phyloP scores from a whole-genome alignment of 768 basidiomycete species.

The Leucosporidium creatinivorum region DNA sequence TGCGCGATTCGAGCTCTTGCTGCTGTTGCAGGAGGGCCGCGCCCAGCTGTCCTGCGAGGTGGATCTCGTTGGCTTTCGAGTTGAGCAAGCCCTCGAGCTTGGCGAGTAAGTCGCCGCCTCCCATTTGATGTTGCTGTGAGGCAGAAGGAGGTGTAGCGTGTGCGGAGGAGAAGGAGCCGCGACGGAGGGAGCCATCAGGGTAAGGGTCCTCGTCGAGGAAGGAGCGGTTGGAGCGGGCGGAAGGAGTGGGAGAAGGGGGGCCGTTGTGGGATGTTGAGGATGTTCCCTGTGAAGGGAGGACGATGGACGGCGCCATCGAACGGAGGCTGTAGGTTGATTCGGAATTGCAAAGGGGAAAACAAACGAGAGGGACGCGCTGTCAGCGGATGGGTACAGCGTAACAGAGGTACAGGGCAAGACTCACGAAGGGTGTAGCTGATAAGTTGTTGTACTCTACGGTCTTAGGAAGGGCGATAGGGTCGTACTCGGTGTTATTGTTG shows the following conservation, averaged over 20 bases:
- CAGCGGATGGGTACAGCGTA: no score
- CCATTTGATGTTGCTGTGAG: slow-evolving; percentile 12
- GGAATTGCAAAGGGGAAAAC: no score
- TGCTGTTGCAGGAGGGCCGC: slow-evolving; percentile 90
- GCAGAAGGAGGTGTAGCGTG: not conserved
- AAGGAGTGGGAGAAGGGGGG: slow-evolving; percentile 12
- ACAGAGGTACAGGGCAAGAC: no score
- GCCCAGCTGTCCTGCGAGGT: slow-evolving; percentile 83
- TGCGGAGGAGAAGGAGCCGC: slow-evolving; percentile 1
- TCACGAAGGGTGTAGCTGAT: no score
- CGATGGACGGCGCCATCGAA: slow-evolving; percentile 1
- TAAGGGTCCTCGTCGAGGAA: slow-evolving; percentile 33
- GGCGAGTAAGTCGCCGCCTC: slow-evolving; percentile 7
- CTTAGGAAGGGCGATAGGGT: no score
- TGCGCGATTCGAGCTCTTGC: slow-evolving; percentile 82
- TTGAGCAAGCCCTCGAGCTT: slow-evolving; percentile 55
- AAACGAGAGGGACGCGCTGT: no score
- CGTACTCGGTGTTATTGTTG: no score
- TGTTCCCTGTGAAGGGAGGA: not conserved
- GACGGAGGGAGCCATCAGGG: slow-evolving; percentile 5
- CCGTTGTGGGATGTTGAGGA: not conserved
- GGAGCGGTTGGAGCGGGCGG: slow-evolving; percentile 17
- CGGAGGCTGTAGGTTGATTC: not conserved
- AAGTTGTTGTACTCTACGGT: no score
- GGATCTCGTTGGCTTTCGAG: slow-evolving; percentile 83